These are phyloP conservation scores for barrel medic (Medicago truncatula) DNA, from an alignment of 306 rosid species.

Conservation along the genomic window DNA sequence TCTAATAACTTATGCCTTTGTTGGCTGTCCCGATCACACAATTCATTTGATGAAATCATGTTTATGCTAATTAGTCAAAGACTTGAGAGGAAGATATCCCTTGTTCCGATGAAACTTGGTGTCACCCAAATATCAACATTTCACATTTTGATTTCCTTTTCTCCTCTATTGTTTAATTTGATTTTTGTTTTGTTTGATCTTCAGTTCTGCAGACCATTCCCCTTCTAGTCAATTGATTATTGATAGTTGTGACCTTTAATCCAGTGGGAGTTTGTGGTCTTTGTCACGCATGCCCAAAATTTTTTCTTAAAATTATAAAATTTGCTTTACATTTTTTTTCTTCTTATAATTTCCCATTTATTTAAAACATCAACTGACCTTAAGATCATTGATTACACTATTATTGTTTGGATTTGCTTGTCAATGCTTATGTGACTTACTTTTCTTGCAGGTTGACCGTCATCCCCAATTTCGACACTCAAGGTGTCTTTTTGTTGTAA, in stretches of 20 bases:
- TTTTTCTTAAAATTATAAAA: neutral
- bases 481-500: conserved; percentile 86
- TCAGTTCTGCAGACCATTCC: neutral
- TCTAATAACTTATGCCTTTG: neutral
- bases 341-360: conserved; percentile 8
- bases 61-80: neutral
- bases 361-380: neutral
- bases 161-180: conserved; percentile 5
- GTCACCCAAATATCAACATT: neutral
- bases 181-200: conserved; percentile 27
- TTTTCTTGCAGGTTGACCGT: conserved; percentile 78
- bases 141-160: conserved; percentile 3
- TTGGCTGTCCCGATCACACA: neutral
- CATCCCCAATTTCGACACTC: conserved; percentile 77
- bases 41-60: conserved; percentile 22
- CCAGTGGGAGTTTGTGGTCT: neutral
- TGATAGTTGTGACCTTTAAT: neutral
- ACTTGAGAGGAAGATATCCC: neutral
- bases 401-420: conserved; percentile 34
- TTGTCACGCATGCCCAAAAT: neutral
- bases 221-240: neutral
- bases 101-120: neutral
- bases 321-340: neutral
- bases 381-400: neutral
- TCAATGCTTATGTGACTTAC: conserved; percentile 41